Percentiles rank a stretch among this genome's conserved stretches.
Conservation (phyloP, 805 yeast genomes). For the Danielia oregonensis region DNA sequence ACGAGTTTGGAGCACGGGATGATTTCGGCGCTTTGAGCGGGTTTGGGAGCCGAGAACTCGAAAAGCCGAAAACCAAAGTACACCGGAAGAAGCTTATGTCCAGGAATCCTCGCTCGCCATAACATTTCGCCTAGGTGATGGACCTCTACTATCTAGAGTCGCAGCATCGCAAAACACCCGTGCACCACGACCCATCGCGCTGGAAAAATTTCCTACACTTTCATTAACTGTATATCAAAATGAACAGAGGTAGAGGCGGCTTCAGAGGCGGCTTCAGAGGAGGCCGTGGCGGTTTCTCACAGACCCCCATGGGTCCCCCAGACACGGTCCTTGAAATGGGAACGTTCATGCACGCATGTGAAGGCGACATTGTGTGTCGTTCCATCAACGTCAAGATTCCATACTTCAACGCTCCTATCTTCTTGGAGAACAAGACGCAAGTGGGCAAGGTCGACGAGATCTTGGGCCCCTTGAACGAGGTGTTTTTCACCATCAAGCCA, state of each 20-base stretch:
- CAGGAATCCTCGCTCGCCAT: too few relatives aligned
- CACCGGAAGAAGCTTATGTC: too few relatives aligned
- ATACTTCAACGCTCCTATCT: constrained; percentile 97
- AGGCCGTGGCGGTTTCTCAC: constrained; percentile 66
- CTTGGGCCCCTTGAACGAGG: constrained; percentile 95
- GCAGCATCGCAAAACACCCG: constrained; percentile 11
- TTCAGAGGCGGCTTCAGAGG: constrained; percentile 67
- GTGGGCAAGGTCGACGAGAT: constrained; percentile 98
- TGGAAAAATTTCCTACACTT: constrained; percentile 12
- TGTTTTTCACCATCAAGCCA: constrained; percentile 95
- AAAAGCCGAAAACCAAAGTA: too few relatives aligned
- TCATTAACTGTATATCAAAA: constrained; percentile 17
- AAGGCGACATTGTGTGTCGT: constrained; percentile 95
- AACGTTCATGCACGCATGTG: constrained; percentile 84
- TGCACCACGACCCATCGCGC: constrained; percentile 19
- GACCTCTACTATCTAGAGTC: too few relatives aligned
- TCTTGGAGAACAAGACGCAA: constrained; percentile 91
- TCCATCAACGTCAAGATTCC: constrained; percentile 93
- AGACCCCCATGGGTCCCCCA: constrained; percentile 89
- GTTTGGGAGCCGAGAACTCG: too few relatives aligned
- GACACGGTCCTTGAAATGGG: constrained; percentile 96
- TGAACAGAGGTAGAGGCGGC: constrained; percentile 61
- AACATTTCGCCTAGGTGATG: too few relatives aligned
- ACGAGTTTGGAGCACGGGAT: too few relatives aligned
- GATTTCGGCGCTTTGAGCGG: too few relatives aligned